Base-by-base conservation (phyloP, 441 rosid species). In the Gossypium lobatum region DNA sequence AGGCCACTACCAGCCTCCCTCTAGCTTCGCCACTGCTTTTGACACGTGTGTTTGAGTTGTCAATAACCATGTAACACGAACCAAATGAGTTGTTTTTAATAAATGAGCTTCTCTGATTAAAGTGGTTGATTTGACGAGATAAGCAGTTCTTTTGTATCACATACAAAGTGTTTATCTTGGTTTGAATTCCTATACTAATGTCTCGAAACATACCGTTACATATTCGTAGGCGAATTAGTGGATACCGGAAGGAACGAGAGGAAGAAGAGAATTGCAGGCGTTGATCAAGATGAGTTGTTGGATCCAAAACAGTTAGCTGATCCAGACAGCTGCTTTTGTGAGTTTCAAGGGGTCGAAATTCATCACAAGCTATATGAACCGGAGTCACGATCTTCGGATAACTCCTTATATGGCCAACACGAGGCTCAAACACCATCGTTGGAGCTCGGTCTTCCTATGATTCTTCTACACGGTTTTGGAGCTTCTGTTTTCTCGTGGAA, bases 401-500 rank as follows among this genome's bases (percentile, higher is more conserved):
- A 78, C 75, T 82, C 71, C 37, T 54, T 60, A n/a, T 6, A n/a
- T 16, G 60, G 17, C 48, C 28, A 17, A 11, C 10, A 52, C 61
- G 26, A 69, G 60, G 31, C 48, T 1, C 61, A 17, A 11, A 17
- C 28, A 3, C 76, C 13, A 7, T 28, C 75, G 0, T 61, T 6
- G 64, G 81, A 76, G 72, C 10, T 78, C 46, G 77, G 79, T 23
- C 75, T 86, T 50, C 97, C 97, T 0, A 79, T 91, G 87, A 86
- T 94, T 73, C 82, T 94, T 26, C 80, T 94, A 48, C 98, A 92
- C 37, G 98, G 97, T 4, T 94, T 94, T 70, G 98, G 98, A 52
- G 98, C 98, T 74, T 94, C 98, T 26, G 87, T 88, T 50, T 94
- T 82, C 85, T 92, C 97, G 1, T 94, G 97, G 98, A 81, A 75